These are phyloP conservation scores for Paramyrothecium roridum DNA, from an alignment of 2,329 filamentous ascomycete genomes.

Conservation along the genomic window DNA sequence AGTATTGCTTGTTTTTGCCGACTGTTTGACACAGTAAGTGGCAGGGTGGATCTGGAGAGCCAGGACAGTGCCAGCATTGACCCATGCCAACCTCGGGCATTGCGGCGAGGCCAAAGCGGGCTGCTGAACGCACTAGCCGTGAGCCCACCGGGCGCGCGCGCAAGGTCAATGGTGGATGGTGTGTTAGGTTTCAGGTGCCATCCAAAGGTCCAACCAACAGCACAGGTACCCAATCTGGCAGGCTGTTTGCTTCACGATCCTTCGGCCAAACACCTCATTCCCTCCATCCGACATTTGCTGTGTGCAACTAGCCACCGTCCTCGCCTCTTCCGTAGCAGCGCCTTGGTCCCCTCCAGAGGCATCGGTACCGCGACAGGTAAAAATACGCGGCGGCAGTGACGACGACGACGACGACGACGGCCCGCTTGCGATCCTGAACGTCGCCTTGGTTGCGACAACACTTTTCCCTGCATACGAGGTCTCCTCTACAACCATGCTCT, in stretches of 20 bases:
- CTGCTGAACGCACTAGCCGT: no score
- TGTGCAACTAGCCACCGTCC: no score
- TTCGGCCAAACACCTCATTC: neutral
- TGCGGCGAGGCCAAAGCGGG: no score
- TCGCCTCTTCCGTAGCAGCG: no score
- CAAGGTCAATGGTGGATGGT: neutral
- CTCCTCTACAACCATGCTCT: slow-evolving; percentile 16
- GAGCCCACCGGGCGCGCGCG: no score
- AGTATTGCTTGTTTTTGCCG: no score
- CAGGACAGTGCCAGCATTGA: no score
- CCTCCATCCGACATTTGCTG: neutral
- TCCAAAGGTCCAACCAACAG: neutral
- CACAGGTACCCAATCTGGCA: neutral
- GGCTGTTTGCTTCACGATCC: neutral
- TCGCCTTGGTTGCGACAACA: neutral
- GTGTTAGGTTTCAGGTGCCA: neutral
- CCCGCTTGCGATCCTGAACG: neutral
- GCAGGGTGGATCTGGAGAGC: no score
- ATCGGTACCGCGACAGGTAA: no score
- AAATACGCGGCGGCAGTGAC: neutral
- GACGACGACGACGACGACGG: neutral
- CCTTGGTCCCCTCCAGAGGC: no score
- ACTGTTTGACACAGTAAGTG: no score
- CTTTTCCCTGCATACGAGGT: slow-evolving; percentile 23
- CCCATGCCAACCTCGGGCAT: no score